phyloP scores from a whole-genome alignment of 306 rosid genomes.

The Leucaena leucocephala region DNA sequence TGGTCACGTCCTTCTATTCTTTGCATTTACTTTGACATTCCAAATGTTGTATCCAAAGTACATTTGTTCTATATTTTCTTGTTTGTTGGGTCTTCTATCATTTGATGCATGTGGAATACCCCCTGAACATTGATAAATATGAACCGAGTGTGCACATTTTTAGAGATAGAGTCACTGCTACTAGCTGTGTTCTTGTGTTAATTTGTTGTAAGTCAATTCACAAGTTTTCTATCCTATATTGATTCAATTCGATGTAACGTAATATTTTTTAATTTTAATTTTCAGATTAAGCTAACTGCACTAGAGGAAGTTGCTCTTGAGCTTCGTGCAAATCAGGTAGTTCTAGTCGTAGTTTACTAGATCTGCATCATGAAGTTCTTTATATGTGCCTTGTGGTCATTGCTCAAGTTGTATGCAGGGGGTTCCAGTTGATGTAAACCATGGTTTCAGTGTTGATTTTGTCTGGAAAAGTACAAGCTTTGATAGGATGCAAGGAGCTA shows the following conservation, averaged over 20 bases:
- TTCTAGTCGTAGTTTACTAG: constrained; percentile 16
- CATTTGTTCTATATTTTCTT: not conserved
- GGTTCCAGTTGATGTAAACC: constrained; percentile 94
- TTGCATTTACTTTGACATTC: not conserved
- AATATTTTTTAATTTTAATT: constrained; percentile 26
- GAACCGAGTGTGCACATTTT: not conserved
- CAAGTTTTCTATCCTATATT: constrained; percentile 4
- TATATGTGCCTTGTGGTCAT: constrained; percentile 26
- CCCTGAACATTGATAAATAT: not conserved
- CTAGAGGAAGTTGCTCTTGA: constrained; percentile 99
- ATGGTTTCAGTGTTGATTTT: constrained; percentile 97
- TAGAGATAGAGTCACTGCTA: not conserved
- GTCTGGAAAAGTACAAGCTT: constrained; percentile 99
- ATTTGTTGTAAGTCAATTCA: not conserved
- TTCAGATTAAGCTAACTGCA: constrained; percentile 93
- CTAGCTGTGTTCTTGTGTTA: not conserved
- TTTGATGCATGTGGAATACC: not conserved
- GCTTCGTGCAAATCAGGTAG: constrained; percentile 97
- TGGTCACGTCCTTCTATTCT: not conserved
- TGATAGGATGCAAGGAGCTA: constrained; percentile 99
- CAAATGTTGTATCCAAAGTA: not conserved
- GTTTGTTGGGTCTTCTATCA: not conserved
- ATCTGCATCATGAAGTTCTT: constrained; percentile 14
- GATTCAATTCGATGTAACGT: not conserved
- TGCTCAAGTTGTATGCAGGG: constrained; percentile 63